Conservation (phyloP, 2,329 filamentous ascomycete genomes). For the Beauveria sp. region DNA sequence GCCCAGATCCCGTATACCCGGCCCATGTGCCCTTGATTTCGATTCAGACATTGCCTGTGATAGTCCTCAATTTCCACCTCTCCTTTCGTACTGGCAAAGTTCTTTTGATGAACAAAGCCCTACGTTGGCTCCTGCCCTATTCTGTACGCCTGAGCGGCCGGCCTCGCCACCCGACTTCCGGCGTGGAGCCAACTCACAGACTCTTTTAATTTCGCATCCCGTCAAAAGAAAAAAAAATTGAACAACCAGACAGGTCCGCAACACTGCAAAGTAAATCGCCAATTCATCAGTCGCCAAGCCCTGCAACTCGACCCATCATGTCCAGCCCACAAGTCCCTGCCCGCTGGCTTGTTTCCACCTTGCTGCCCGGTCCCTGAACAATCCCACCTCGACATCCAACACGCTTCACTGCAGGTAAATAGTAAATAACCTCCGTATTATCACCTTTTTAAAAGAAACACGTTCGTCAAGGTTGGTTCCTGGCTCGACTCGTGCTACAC, state of each 20-base stretch:
- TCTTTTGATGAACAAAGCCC: too few relatives aligned
- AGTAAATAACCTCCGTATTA: too few relatives aligned
- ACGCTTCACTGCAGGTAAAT: not conserved
- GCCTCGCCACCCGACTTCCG: not conserved
- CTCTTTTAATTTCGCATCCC: not conserved
- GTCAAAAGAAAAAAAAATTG: too few relatives aligned
- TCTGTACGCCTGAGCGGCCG: too few relatives aligned
- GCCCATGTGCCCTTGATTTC: too few relatives aligned
- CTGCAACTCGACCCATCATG: not conserved
- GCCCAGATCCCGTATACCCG: too few relatives aligned
- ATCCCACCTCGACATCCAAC: not conserved
- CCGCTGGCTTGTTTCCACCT: not conserved
- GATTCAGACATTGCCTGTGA: too few relatives aligned
- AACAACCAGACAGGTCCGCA: not conserved
- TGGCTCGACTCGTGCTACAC: too few relatives aligned
- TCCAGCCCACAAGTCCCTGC: not conserved
- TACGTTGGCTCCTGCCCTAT: too few relatives aligned
- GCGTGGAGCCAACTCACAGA: not conserved
- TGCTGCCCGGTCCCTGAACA: not conserved
- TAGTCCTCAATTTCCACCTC: too few relatives aligned
- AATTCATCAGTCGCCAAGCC: not conserved
- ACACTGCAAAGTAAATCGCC: not conserved
- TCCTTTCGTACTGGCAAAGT: too few relatives aligned
- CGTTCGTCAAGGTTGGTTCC: not conserved
- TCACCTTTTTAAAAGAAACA: too few relatives aligned